Evolutionary conservation across 257 asterid species (phyloP).

Genomic region (Solanum etuberosum): DNA sequence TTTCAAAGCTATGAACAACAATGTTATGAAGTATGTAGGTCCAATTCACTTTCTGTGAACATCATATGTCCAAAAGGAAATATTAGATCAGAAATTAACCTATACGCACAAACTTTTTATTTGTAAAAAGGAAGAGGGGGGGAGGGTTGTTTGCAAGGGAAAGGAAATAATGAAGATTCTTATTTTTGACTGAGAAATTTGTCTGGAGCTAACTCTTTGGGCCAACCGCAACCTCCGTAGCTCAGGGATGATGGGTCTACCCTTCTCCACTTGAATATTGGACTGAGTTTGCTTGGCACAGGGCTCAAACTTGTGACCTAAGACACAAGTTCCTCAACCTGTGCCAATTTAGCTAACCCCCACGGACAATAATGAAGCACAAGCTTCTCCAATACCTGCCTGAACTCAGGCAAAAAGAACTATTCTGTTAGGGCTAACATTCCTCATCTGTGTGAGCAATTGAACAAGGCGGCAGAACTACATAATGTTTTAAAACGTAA

Average conservation of each 20-base stretch:
- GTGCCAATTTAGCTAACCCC: not conserved
- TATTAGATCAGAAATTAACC: not conserved
- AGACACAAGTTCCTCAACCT: not conserved
- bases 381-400: not conserved
- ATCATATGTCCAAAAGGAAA: not conserved
- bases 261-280: not conserved
- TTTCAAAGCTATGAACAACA: not conserved
- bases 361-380: not conserved
- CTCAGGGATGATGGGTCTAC: not conserved
- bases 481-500: not conserved
- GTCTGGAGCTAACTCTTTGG: not conserved
- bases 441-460: not conserved
- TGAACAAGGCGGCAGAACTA: not conserved
- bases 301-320: not conserved
- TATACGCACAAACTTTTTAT: not conserved
- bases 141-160: not conserved
- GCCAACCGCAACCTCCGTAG: not conserved
- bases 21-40: not conserved
- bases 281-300: not conserved
- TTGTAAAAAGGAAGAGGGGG: no score
- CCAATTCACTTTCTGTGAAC: not conserved
- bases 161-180: not conserved
- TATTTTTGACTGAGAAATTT: not conserved
- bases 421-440: not conserved
- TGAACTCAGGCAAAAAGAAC: not conserved